A percentile compares a stretch with the other conserved stretches of the same genome.
These are phyloP conservation scores for Apiospora malaysiana DNA, from an alignment of 2,329 filamentous ascomycete species.

Conservation along the genomic window DNA sequence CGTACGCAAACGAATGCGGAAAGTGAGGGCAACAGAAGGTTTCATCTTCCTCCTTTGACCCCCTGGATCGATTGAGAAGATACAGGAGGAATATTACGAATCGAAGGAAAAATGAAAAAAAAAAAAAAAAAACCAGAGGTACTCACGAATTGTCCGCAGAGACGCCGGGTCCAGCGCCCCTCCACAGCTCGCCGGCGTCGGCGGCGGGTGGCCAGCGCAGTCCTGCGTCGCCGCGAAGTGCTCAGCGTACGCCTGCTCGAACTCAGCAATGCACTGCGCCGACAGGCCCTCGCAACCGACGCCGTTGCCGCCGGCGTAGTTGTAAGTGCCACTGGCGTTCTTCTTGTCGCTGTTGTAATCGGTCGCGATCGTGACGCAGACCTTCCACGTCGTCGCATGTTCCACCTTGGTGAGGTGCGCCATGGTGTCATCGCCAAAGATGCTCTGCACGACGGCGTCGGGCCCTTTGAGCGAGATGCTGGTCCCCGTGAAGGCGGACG, in stretches of 20 bases:
- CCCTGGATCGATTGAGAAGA: not conserved
- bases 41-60: not conserved
- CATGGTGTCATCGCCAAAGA: slow-evolving; percentile 27
- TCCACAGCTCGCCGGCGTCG: slow-evolving; percentile 35
- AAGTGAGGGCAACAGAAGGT: not conserved
- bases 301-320: slow-evolving; percentile 31
- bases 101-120: not conserved
- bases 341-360: slow-evolving; percentile 31
- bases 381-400: slow-evolving; percentile 36
- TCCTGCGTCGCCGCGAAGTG: slow-evolving; percentile 33
- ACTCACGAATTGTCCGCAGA: slow-evolving; percentile 34
- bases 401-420: no score
- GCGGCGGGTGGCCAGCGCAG: slow-evolving; percentile 34
- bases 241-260: slow-evolving; percentile 34
- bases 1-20: not conserved
- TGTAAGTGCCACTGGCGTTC: slow-evolving; percentile 25
- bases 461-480: slow-evolving; percentile 36
- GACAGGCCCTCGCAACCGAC: slow-evolving; percentile 26
- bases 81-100: no score
- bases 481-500: slow-evolving; percentile 35
- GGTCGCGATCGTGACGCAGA: slow-evolving; percentile 34
- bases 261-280: slow-evolving; percentile 34
- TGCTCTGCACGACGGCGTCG: slow-evolving; percentile 23
- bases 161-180: slow-evolving; percentile 29
- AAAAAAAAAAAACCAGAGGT: not conserved